Conservation (phyloP, 2,329 filamentous ascomycete species). For the Trichoderma guizhouense region DNA sequence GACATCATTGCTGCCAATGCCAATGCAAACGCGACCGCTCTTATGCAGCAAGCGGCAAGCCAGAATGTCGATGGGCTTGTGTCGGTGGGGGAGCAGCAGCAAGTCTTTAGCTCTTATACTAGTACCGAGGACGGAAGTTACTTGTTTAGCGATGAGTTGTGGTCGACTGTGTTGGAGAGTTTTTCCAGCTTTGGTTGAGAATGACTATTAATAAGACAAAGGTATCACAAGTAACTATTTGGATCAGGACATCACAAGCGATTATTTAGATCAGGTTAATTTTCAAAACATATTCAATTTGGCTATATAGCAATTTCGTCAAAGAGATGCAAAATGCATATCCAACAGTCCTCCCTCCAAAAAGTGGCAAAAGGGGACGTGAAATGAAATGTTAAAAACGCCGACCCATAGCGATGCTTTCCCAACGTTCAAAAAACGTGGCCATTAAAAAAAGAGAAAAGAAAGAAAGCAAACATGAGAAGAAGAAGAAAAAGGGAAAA, state of each 20-base stretch:
- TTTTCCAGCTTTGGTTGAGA: background rate
- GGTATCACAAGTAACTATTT: background rate
- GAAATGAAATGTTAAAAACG: background rate
- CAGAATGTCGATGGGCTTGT: background rate
- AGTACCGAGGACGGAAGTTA: background rate
- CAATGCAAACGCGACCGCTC: background rate
- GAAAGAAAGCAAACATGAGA: background rate
- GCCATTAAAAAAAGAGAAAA: background rate
- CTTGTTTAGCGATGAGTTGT: conserved; percentile 1
- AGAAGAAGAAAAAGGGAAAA: background rate
- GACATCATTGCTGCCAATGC: background rate
- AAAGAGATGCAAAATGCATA: background rate
- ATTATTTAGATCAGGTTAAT: background rate
- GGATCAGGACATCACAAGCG: no score
- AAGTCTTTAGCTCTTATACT: background rate
- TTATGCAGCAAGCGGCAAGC: background rate
- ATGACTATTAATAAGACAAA: background rate
- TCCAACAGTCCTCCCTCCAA: background rate
- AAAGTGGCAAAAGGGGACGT: background rate
- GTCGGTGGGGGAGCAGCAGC: background rate
- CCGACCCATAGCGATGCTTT: conserved; percentile 13
- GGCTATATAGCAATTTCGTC: conserved; percentile 12
- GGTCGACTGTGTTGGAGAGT: background rate
- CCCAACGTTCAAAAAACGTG: background rate
- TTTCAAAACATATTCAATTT: conserved; percentile 15